Evolutionary conservation across 2,329 filamentous ascomycete species (phyloP).

Genomic region (Botrytis porri): DNA sequence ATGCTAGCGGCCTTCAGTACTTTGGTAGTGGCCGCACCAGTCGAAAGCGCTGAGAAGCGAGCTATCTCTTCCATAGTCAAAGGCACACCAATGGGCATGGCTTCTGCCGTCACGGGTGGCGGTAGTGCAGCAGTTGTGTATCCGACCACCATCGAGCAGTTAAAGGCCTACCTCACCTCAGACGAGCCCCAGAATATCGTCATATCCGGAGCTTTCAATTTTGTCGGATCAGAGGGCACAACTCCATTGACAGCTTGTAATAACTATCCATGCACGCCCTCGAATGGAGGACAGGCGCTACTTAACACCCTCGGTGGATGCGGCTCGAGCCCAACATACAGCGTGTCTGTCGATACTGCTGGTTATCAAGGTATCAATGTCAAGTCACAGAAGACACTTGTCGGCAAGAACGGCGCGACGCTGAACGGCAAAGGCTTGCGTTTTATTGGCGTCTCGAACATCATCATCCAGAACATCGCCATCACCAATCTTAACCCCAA

Average conservation of each 20-base stretch:
- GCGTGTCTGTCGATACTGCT: background rate
- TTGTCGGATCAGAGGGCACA: background rate
- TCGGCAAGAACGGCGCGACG: background rate
- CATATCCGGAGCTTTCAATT: background rate
- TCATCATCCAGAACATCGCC: background rate
- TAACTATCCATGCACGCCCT: background rate
- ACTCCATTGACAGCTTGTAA: background rate
- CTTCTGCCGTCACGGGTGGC: background rate
- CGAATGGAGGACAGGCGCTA: background rate
- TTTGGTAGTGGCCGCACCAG: background rate
- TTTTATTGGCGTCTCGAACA: background rate
- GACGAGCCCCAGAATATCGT: background rate
- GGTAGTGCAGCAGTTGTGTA: background rate
- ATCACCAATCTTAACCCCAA: background rate
- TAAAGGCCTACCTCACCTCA: background rate
- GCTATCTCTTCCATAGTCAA: background rate
- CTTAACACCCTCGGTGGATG: background rate
- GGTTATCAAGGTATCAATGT: background rate
- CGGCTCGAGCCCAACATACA: background rate
- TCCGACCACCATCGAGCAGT: background rate
- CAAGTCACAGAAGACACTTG: background rate
- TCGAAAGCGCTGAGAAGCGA: background rate
- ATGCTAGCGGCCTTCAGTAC: background rate
- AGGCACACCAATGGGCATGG: background rate
- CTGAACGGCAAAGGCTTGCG: background rate